Base-by-base conservation (phyloP, 352 stramenopile species). In the Thraustotheca clavata region DNA sequence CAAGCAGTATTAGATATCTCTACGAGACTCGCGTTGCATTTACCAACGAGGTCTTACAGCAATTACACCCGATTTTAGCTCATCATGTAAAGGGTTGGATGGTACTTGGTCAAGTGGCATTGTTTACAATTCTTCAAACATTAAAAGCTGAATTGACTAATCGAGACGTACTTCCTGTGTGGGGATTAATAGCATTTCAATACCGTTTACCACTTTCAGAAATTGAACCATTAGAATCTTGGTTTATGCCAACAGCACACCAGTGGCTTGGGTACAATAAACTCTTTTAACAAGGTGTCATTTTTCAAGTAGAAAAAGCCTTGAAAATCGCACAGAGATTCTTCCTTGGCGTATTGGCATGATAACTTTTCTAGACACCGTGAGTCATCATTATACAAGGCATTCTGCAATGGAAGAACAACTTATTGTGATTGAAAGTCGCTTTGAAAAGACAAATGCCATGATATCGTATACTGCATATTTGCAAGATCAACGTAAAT, bases 1-100 rank as follows among this genome's bases (percentile, higher is more conserved):
- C 20, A 16, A 43, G 16, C 16, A 18, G 16, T 18, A 8, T 4
- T 55, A 62, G 55, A 27, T 65, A 54, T 31, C 20, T 65, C 1
- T 20, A 47, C 16, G 18, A 22, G 29, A 34, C 40, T 7, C 36
- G 57, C 16, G 41, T 32, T 2, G 5, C 36, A 18, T 65, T 57
- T 46, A 40, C 38, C 2, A 8, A 9, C 3, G 7, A 27, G 6
- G 57, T 65, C 5, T n/a, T 55, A 12, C 8, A 5, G 2, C 11
- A 20, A 9, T 32, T 65, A 2, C 57, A 65, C 29, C 57, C 57
- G 7, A 2, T 65, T 20, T 14, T 65, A 26, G 57, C 57, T 8
- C 38, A 11, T 8, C 12, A 65, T 33, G 35, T 38, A 27, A 20
- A 20, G 18, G 31, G 46, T 9, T 65, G 57, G 18, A 18, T 12